These are phyloP conservation scores for Schoenoplectus tabernaemontani DNA, from an alignment of 202 grass and related monocot species.

Conservation along the genomic window DNA sequence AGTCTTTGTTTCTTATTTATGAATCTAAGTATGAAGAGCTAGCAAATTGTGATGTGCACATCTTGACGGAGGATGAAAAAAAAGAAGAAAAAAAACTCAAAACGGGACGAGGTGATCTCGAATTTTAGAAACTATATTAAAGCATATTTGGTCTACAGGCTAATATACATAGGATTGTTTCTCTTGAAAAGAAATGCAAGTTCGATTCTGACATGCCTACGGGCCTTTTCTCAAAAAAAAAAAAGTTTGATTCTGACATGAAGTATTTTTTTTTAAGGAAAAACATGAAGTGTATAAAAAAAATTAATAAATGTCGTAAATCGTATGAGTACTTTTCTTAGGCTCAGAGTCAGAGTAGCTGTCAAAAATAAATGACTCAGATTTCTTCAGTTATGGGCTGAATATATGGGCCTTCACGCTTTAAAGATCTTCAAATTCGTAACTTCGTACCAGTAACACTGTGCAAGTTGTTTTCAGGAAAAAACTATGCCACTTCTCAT, in stretches of 20 bases:
- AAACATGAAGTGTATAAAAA: too few relatives aligned
- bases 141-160: background rate
- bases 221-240: too few relatives aligned
- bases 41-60: too few relatives aligned
- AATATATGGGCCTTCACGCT: background rate
- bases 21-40: too few relatives aligned
- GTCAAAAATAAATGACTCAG: background rate
- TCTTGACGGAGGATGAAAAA: too few relatives aligned
- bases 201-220: too few relatives aligned
- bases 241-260: too few relatives aligned
- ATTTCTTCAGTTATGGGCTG: background rate
- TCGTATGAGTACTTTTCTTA: background rate
- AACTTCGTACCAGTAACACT: background rate
- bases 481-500: too few relatives aligned
- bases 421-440: background rate
- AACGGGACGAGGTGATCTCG: background rate
- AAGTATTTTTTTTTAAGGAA: too few relatives aligned
- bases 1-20: background rate
- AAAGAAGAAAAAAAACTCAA: background rate
- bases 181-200: too few relatives aligned
- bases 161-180: too few relatives aligned
- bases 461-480: background rate
- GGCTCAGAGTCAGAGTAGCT: background rate
- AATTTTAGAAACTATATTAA: background rate
- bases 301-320: background rate